phyloP scores from a whole-genome alignment of 768 basidiomycete species.

The Panaeolus papilionaceus region DNA sequence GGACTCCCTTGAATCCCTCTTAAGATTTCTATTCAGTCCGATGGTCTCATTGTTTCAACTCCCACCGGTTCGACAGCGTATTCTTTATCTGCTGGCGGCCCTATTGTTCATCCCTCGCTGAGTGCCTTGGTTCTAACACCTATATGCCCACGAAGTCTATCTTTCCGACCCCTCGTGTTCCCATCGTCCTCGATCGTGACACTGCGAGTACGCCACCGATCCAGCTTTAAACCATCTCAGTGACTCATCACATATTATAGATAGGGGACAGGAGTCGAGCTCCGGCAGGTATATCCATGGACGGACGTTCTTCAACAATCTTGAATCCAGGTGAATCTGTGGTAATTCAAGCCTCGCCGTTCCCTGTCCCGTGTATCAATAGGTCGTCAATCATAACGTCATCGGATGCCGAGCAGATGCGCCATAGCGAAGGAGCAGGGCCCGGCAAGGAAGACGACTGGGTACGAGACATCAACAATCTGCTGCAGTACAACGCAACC shows the following conservation, averaged over 20 bases:
- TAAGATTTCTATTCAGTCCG: slow-evolving; percentile 61
- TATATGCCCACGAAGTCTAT: slow-evolving; percentile 93
- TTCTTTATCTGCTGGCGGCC: slow-evolving; percentile 93
- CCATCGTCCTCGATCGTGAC: slow-evolving; percentile 82
- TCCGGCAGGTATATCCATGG: slow-evolving; percentile 91
- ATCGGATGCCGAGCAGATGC: slow-evolving; percentile 45
- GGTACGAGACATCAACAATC: slow-evolving; percentile 96
- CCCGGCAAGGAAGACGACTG: slow-evolving; percentile 91
- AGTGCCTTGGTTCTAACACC: slow-evolving; percentile 92
- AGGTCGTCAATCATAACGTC: slow-evolving; percentile 76
- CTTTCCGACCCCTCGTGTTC: slow-evolving; percentile 91
- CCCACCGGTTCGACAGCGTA: slow-evolving; percentile 98
- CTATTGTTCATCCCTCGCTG: slow-evolving; percentile 93
- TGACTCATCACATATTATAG: slow-evolving; percentile 43
- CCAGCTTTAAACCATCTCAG: background rate
- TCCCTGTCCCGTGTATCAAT: slow-evolving; percentile 93
- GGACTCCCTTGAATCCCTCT: slow-evolving; percentile 16
- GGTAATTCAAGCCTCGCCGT: slow-evolving; percentile 82
- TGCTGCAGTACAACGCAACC: slow-evolving; percentile 94
- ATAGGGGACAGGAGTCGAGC: slow-evolving; percentile 87
- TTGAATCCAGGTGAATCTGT: slow-evolving; percentile 88
- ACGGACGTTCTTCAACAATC: slow-evolving; percentile 85
- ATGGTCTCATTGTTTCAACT: slow-evolving; percentile 93
- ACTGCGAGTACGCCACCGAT: slow-evolving; percentile 58
- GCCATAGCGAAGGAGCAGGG: slow-evolving; percentile 66